phyloP scores from a whole-genome alignment of 2,329 filamentous ascomycete species.

The Saccharata proteae region DNA sequence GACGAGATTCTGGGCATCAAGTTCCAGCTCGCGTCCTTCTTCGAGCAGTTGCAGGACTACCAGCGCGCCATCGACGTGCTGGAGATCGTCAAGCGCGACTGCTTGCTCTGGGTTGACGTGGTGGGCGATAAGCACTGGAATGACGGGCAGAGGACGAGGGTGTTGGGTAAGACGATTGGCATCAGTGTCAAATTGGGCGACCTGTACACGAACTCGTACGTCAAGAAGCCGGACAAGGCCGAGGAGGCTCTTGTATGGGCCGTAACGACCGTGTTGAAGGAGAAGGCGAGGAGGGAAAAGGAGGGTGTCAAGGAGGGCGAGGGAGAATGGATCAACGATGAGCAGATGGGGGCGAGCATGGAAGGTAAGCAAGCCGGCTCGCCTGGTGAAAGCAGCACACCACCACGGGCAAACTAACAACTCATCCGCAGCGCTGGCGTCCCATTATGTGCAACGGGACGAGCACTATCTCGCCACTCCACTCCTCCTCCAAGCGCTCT shows the following conservation, averaged over 20 bases:
- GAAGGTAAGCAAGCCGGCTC: constrained; percentile 47
- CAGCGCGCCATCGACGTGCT: constrained; percentile 63
- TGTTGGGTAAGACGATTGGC: constrained; percentile 62
- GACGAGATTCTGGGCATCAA: constrained; percentile 86
- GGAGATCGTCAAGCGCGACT: constrained; percentile 63
- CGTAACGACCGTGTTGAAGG: constrained; percentile 66
- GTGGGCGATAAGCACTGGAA: constrained; percentile 29
- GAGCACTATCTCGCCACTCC: constrained; percentile 74
- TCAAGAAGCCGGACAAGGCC: constrained; percentile 60
- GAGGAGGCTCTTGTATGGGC: constrained; percentile 69
- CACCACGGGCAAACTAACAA: constrained; percentile 12
- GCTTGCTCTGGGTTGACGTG: constrained; percentile 38
- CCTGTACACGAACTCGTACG: constrained; percentile 64
- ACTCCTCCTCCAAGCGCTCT: constrained; percentile 73
- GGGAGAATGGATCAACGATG: constrained; percentile 56
- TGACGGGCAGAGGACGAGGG: constrained; percentile 43
- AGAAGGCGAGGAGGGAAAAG: constrained; percentile 54
- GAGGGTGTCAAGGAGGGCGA: constrained; percentile 60
- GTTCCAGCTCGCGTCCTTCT: constrained; percentile 65
- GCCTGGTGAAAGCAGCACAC: constrained; percentile 9
- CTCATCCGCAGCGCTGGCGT: constrained; percentile 51
- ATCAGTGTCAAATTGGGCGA: constrained; percentile 76
- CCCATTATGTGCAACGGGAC: constrained; percentile 61
- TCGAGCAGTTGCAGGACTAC: constrained; percentile 64
- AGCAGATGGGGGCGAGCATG: constrained; percentile 61